A percentile compares a stretch with the other conserved stretches of the same genome.
These are phyloP conservation scores for Athelia psychrophila DNA, from an alignment of 1,284 basidiomycete genomes.

Conservation along the genomic window DNA sequence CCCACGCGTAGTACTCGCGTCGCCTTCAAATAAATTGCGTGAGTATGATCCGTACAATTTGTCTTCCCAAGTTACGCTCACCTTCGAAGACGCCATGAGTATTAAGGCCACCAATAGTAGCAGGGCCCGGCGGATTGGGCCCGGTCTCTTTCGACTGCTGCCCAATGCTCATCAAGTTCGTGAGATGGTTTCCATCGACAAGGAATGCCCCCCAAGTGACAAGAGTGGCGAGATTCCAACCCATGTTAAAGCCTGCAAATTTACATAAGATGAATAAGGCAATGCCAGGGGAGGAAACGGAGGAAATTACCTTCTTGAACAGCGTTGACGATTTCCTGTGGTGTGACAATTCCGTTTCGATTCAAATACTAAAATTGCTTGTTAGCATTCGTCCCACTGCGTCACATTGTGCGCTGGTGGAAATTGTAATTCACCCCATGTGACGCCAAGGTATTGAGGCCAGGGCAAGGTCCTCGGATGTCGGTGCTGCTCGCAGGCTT, in stretches of 20 bases:
- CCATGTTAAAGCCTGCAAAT: background rate
- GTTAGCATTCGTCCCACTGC: background rate
- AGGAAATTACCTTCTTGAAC: background rate
- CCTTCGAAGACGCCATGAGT: background rate
- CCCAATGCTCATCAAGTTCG: slow-evolving; percentile 1
- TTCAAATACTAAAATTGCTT: background rate
- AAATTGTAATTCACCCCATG: background rate
- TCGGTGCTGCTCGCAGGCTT: background rate
- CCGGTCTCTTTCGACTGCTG: background rate
- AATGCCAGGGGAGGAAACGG: background rate
- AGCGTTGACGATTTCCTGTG: background rate
- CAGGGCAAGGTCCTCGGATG: background rate
- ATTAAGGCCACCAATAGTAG: background rate
- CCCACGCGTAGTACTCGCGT: slow-evolving; percentile 12
- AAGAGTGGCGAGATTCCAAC: background rate
- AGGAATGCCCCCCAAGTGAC: background rate
- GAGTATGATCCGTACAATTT: background rate
- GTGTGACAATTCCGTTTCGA: background rate
- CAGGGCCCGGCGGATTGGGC: background rate
- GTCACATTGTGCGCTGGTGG: background rate
- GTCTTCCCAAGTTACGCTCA: background rate
- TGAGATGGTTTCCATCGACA: background rate
- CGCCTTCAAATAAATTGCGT: background rate
- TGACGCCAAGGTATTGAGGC: background rate
- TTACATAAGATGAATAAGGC: too few species aligned